Evolutionary conservation across 495 filamentous ascomycete genomes (phyloP).

Genomic region (Annulohypoxylon maeteangense): DNA sequence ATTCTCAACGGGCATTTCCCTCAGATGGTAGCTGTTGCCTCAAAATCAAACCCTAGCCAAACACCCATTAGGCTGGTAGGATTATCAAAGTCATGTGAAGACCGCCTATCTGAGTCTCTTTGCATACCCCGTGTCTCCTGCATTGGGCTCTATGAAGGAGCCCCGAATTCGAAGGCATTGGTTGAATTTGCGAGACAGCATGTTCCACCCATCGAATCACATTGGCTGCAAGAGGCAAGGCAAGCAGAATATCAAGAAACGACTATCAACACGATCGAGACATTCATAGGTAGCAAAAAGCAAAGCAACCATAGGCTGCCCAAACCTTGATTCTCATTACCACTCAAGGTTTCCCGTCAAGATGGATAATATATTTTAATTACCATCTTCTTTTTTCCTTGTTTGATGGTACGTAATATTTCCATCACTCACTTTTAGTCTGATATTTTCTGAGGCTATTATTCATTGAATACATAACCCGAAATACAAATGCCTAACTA

Average conservation of each 20-base stretch:
- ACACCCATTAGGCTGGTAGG: constrained; percentile 64
- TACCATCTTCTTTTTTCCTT: not conserved
- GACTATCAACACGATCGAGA: constrained; percentile 50
- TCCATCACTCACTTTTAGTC: not conserved
- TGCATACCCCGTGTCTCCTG: constrained; percentile 68
- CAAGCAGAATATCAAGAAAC: constrained; percentile 35
- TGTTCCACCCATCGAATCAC: constrained; percentile 51
- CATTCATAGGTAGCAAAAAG: constrained; percentile 54
- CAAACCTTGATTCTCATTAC: not conserved
- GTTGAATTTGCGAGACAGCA: constrained; percentile 61
- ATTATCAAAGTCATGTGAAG: constrained; percentile 63
- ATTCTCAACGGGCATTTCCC: constrained; percentile 69
- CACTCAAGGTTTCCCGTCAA: not conserved
- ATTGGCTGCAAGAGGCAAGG: constrained; percentile 40
- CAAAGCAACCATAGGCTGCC: constrained; percentile 10
- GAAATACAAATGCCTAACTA: not conserved
- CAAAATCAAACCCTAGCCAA: constrained; percentile 50
- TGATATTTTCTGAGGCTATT: not conserved
- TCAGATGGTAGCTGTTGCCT: constrained; percentile 63
- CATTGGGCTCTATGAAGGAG: constrained; percentile 63
- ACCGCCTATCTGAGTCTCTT: constrained; percentile 60
- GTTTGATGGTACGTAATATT: not conserved
- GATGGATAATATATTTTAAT: not conserved
- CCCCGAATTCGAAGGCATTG: constrained; percentile 60
- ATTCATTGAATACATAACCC: not conserved